Base-by-base conservation (phyloP, 1,139 yeast genomes). In the Hanseniaspora uvarum region DNA sequence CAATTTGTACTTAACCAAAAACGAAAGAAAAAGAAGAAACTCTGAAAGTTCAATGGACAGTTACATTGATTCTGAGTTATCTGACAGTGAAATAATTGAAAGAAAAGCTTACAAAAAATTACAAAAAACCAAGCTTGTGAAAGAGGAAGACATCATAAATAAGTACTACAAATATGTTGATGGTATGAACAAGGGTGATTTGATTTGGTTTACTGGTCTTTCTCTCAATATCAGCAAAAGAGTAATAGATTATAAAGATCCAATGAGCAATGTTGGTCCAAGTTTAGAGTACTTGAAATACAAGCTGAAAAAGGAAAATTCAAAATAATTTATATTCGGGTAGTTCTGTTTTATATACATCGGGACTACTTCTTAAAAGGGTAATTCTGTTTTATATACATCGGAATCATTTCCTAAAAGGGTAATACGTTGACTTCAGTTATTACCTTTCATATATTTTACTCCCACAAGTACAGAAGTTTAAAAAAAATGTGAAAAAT, bases 171-270 rank as follows among this genome's bases (percentile, higher is more conserved):
- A 26, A 11, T 53, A 36, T 21, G 46, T 48, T 21, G 52, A 40
- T 34, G 52, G 58, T 45, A 52, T 59, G 46, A 56, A 53, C n/a
- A 62, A 62, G 37, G 71, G 71, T 31, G 84, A 83, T 55, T 70
- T 83, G 40, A 69, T 86, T 21, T 88, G 95, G 89, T 86, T 82
- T 67, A 76, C 86, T 58, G 79, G 92, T 2, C 88, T 95, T 7
- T 94, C 95, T 12, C 70, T 83, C 10, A 71, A 75, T 53, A 68
- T 81, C 18, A 69, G 77, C 1, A 78, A 76, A 61, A 72, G 84
- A 57, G 68, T 81, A 31, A 53, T 64, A 12, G 63, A 64, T 54
- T 56, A 61, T 14, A 52, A 37, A 52, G 45, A 24, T 52, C 58
- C 49, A 2, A 55, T 40, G 16, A 59, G 54, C 41, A 56, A 59